Conservation (phyloP, 108 stramenopile species). For the Aureococcus anophagefferens region DNA sequence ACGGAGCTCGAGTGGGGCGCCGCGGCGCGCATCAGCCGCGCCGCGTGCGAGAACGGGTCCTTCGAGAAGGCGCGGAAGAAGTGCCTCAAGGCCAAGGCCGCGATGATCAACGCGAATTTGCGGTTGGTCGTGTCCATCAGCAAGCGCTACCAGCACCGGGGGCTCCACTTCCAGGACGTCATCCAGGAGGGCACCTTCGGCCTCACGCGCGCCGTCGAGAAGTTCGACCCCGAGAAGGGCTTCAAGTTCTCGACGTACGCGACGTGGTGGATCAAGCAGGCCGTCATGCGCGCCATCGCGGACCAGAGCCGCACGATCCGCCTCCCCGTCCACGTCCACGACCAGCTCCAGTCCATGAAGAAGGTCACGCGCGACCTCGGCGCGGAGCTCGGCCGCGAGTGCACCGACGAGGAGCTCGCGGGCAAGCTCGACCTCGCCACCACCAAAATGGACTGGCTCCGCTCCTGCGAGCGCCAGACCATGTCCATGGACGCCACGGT, state of each 20-base stretch:
- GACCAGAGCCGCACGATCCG: constrained; percentile 85
- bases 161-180: constrained; percentile 66
- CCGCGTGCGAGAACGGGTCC: background rate
- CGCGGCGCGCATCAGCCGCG: constrained; percentile 4
- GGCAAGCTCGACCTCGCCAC: constrained; percentile 39
- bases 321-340: constrained; percentile 93
- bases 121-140: constrained; percentile 82
- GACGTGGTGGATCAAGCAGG: constrained; percentile 83
- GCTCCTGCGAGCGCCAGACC: background rate
- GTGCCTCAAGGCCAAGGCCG: constrained; percentile 56
- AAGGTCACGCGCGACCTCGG: constrained; percentile 53
- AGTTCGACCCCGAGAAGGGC: constrained; percentile 72
- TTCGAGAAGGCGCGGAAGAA: background rate
- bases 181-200: constrained; percentile 81
- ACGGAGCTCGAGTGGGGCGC: constrained; percentile 17
- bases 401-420: constrained; percentile 82
- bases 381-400: constrained; percentile 60
- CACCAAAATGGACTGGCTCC: background rate
- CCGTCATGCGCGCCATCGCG: constrained; percentile 75
- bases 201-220: constrained; percentile 68
- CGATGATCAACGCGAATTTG: constrained; percentile 86
- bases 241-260: constrained; percentile 86
- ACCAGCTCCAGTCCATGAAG: constrained; percentile 68
- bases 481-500: background rate
- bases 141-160: constrained; percentile 68